Percentiles rank a stretch among this genome's conserved stretches.
Evolutionary conservation across 1,284 basidiomycete genomes (phyloP).

Genomic region (Leccinum griseonigrum): DNA sequence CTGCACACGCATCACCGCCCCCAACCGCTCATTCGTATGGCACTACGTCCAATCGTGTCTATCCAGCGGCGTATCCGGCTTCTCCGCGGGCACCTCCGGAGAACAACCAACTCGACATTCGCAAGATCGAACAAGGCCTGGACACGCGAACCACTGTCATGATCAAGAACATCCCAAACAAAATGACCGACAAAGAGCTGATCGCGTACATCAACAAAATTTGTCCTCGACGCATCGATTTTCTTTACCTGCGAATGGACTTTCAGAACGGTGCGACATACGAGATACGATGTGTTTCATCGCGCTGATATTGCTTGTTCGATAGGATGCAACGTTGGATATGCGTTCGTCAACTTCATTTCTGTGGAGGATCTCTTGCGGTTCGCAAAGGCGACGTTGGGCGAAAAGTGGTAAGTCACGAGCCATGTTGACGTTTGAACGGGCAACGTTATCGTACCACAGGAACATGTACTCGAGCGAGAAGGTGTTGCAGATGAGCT

Average conservation of each 20-base stretch:
- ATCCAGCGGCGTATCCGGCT: conserved; percentile 26
- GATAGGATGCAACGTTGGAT: conserved; percentile 83
- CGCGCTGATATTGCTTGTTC: conserved; percentile 14
- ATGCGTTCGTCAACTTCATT: conserved; percentile 87
- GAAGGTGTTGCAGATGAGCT: conserved; percentile 83
- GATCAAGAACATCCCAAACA: conserved; percentile 89
- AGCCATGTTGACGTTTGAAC: conserved; percentile 2
- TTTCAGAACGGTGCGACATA: conserved; percentile 64
- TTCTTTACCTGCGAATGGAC: conserved; percentile 84
- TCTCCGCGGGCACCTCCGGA: conserved; percentile 39
- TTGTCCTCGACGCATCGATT: conserved; percentile 70
- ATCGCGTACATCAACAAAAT: conserved; percentile 67
- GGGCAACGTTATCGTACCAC: conserved; percentile 4
- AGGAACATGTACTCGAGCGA: conserved; percentile 89
- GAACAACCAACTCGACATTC: conserved; percentile 69
- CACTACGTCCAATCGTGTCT: conserved; percentile 18
- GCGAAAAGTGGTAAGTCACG: conserved; percentile 65
- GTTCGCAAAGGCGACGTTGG: conserved; percentile 72
- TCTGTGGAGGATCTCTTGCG: conserved; percentile 67
- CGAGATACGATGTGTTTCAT: neutral
- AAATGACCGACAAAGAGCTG: conserved; percentile 78
- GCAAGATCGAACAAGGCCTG: conserved; percentile 66
- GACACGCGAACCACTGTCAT: conserved; percentile 84
- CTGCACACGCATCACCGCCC: conserved; percentile 26
- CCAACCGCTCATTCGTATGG: conserved; percentile 22